phyloP scores from a whole-genome alignment of 177 flowering plant species.

The Telopea speciosissima region DNA sequence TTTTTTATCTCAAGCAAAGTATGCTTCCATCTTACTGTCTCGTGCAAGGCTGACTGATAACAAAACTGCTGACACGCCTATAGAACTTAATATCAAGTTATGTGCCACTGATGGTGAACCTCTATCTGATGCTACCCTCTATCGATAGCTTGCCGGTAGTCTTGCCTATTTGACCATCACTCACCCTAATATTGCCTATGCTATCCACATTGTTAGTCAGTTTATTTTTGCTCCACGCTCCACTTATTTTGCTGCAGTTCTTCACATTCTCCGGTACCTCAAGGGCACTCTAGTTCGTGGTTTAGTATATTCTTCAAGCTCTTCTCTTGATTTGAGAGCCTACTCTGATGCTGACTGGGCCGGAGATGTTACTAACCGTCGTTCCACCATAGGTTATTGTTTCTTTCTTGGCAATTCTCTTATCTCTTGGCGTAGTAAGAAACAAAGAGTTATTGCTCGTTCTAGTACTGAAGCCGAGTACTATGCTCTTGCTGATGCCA shows the following conservation, averaged over 20 bases:
- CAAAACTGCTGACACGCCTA: neutral
- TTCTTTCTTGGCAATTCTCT: neutral
- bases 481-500: neutral
- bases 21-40: too few species aligned
- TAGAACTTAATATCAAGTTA: neutral
- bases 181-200: neutral
- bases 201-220: neutral
- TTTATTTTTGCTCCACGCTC: neutral
- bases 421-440: too few species aligned
- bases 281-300: too few species aligned
- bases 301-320: too few species aligned
- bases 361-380: neutral
- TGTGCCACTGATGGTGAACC: neutral
- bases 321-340: neutral
- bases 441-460: too few species aligned
- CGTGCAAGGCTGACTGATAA: neutral
- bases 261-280: neutral
- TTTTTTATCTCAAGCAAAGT: too few species aligned
- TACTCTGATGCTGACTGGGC: neutral
- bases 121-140: neutral
- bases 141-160: neutral
- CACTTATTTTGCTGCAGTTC: neutral
- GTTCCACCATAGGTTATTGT: neutral
- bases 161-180: neutral
- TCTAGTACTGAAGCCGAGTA: too few species aligned